These are phyloP conservation scores for Albizia julibrissin DNA, from an alignment of 306 rosid genomes.

Conservation along the genomic window DNA sequence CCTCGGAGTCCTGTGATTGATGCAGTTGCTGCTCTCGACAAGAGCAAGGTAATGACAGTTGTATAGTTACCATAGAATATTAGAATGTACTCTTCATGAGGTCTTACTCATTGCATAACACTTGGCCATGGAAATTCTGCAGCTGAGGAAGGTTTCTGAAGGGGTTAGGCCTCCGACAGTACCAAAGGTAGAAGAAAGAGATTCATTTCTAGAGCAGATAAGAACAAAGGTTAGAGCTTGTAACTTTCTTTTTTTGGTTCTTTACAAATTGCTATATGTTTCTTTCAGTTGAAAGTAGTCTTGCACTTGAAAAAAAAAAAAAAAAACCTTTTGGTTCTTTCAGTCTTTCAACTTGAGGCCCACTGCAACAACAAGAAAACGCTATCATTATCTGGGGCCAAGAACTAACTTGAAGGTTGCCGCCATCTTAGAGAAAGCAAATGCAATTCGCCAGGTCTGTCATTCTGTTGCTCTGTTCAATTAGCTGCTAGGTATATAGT, in stretches of 20 bases:
- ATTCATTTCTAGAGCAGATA: conserved; percentile 77
- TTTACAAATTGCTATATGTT: conserved; percentile 10
- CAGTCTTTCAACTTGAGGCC: conserved; percentile 98
- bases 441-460: conserved; percentile 88
- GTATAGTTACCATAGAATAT: conserved; percentile 30
- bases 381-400: conserved; percentile 68
- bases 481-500: not conserved
- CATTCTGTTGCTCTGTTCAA: conserved; percentile 31
- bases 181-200: conserved; percentile 82
- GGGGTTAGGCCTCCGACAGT: conserved; percentile 66
- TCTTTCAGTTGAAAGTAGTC: conserved; percentile 19
- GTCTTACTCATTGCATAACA: conserved; percentile 32
- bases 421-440: conserved; percentile 91
- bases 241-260: conserved; percentile 12
- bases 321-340: not conserved
- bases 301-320: not conserved
- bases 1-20: conserved; percentile 78
- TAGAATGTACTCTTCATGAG: conserved; percentile 25
- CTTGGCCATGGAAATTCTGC: conserved; percentile 42
- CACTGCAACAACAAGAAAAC: conserved; percentile 61
- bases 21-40: conserved; percentile 77
- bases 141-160: conserved; percentile 87
- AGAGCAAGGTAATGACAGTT: conserved; percentile 76
- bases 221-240: conserved; percentile 74
- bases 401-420: conserved; percentile 85